Base-by-base conservation (phyloP, 148 eudicot genomes). In the Chenopodium formosanum region DNA sequence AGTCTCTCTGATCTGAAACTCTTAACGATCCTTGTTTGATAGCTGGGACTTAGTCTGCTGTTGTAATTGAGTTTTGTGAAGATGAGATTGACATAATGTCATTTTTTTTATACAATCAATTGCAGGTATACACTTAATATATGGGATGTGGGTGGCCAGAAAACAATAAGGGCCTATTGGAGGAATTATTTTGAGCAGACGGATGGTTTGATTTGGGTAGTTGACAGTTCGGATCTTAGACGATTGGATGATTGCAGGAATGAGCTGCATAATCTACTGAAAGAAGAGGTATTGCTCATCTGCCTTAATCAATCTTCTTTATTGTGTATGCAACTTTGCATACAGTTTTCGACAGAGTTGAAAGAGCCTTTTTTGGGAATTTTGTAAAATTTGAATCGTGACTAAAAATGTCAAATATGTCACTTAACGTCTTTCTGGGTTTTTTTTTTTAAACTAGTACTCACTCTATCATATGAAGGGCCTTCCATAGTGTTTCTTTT, bases 141-240 rank as follows among this genome's bases (percentile, higher is more conserved):
- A 89, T 97, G 98, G 99, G 99, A 97, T 89, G 99, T 97, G 86
- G 97, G 98, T 58, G 99, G 99, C 64, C 98, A 97, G 82, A 97
- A 86, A 87, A 96, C 99, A 1, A 96, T 96, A 83, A 86, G 99
- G 82, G 91, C 99, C 9, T 96, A 94, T 78, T 96, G 99, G 99
- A 91, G 99, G 83, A 96, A 97, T 90, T 97, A 97, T 85, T 97
- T 97, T 84, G 99, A 97, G 89, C 98, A 97, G 88, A 92, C 98
- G 75, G 99, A 97, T 89, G 98, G 99, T 31, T 90, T 97, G 88
- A 93, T 97, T 37, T 97, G 98, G 98, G 98, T 97, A 25, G 99
- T 97, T 83, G 99, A 96, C 85, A 96, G 98, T 86, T 96, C 98
- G 3, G 98, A 96, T 91, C 88, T 96, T 67, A 90, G 99, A 80